Evolutionary conservation across 2,329 filamentous ascomycete genomes (phyloP).

Genomic region (Aspergillus thermomutatus): DNA sequence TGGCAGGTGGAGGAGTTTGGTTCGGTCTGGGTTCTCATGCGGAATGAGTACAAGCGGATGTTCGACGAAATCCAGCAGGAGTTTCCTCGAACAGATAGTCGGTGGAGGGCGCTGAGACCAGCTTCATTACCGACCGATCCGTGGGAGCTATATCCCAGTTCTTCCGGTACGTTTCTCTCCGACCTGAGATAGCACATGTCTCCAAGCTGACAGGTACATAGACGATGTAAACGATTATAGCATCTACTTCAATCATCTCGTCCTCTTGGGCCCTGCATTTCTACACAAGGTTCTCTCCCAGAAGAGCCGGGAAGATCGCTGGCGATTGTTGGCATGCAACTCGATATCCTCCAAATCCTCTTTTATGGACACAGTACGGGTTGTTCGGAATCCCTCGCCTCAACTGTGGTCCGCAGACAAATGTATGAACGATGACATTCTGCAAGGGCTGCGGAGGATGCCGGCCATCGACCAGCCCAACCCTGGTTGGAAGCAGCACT

Average conservation of each 20-base stretch:
- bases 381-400: constrained; percentile 3
- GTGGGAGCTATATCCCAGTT: constrained; percentile 9
- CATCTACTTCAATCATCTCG: constrained; percentile 15
- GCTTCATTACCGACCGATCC: constrained; percentile 8
- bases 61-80: constrained; percentile 11
- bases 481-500: constrained; percentile 12
- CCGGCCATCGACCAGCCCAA: constrained; percentile 9
- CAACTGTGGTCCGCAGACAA: constrained; percentile 7
- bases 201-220: neutral
- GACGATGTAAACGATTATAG: constrained; percentile 8
- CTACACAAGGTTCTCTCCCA: constrained; percentile 9
- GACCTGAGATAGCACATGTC: neutral
- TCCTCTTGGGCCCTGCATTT: constrained; percentile 13
- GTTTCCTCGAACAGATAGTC: constrained; percentile 8
- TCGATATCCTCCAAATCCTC: constrained; percentile 13
- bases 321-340: constrained; percentile 10
- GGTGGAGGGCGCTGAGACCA: constrained; percentile 12
- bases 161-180: constrained; percentile 4
- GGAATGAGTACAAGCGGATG: constrained; percentile 7
- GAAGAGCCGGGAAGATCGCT: constrained; percentile 4
- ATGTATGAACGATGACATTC: constrained; percentile 1
- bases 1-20: constrained; percentile 19
- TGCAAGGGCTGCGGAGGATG: neutral
- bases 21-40: constrained; percentile 11
- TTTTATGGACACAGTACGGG: constrained; percentile 10